Conservation (phyloP, 352 stramenopile genomes). For the Phytophthora ramorum region DNA sequence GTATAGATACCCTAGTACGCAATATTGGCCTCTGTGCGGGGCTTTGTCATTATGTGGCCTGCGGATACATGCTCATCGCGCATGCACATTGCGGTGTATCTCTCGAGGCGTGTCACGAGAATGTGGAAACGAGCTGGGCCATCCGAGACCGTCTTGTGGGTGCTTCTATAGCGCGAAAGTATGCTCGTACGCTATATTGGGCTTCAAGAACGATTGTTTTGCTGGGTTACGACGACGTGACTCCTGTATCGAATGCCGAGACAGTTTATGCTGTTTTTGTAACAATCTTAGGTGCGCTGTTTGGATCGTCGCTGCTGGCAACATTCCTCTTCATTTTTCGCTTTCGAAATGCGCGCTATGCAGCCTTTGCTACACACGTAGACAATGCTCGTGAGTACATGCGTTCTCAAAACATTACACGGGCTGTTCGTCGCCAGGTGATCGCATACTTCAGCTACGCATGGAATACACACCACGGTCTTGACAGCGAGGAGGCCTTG, state of each 20-base stretch:
- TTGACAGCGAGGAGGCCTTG: slow-evolving; percentile 70
- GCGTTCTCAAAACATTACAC: slow-evolving; percentile 70
- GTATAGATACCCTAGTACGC: slow-evolving; percentile 57
- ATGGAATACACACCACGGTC: slow-evolving; percentile 69
- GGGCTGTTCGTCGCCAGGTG: slow-evolving; percentile 54
- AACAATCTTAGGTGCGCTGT: slow-evolving; percentile 55
- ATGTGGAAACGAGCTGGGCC: slow-evolving; percentile 67
- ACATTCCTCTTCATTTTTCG: slow-evolving; percentile 84
- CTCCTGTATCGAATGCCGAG: slow-evolving; percentile 62
- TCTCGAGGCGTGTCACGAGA: slow-evolving; percentile 52
- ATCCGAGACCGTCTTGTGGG: slow-evolving; percentile 61
- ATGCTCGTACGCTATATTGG: slow-evolving; percentile 71
- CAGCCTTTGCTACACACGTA: slow-evolving; percentile 65
- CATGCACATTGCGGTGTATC: slow-evolving; percentile 64
- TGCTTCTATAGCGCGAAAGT: slow-evolving; percentile 56
- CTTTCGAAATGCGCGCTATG: slow-evolving; percentile 60
- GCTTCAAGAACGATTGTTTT: slow-evolving; percentile 64
- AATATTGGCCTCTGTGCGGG: slow-evolving; percentile 46
- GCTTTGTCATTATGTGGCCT: slow-evolving; percentile 68
- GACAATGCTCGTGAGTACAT: slow-evolving; percentile 81
- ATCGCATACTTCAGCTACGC: slow-evolving; percentile 72
- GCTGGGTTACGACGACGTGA: slow-evolving; percentile 75
- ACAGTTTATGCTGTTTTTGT: slow-evolving; percentile 62
- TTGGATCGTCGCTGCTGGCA: slow-evolving; percentile 66
- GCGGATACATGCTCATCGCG: slow-evolving; percentile 76